These are phyloP conservation scores for Penstemon davidsonii DNA, from an alignment of 257 asterid genomes.

Conservation along the genomic window DNA sequence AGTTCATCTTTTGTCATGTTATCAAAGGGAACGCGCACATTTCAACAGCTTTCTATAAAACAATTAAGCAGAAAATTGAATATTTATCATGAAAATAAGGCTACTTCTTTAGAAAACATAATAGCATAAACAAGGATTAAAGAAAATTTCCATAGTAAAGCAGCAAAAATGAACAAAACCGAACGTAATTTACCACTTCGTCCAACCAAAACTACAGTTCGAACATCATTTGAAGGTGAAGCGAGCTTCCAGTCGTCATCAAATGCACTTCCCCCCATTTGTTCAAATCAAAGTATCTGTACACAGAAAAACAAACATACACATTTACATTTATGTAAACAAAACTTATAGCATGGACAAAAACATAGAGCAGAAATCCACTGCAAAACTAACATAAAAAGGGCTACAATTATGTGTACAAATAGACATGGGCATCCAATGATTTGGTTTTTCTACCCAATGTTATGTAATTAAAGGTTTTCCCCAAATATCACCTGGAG, in stretches of 20 bases:
- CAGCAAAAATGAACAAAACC: not conserved
- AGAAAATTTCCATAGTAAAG: not conserved
- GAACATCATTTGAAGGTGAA: conserved; percentile 42
- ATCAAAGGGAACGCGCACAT: conserved; percentile 68
- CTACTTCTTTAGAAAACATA: too few relatives aligned
- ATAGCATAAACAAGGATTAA: not conserved
- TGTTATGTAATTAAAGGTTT: too few relatives aligned
- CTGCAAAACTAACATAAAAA: not conserved
- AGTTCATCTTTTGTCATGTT: conserved; percentile 51
- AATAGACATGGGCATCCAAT: not conserved
- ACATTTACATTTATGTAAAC: not conserved
- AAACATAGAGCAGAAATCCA: too few relatives aligned
- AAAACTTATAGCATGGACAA: not conserved
- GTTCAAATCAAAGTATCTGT: conserved; percentile 24
- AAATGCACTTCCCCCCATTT: conserved; percentile 72
- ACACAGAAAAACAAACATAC: conserved; percentile 11
- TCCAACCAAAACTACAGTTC: conserved; percentile 82
- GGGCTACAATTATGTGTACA: not conserved
- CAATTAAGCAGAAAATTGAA: not conserved
- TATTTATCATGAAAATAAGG: not conserved
- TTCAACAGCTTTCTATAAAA: conserved; percentile 42
- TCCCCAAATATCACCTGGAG: too few relatives aligned
- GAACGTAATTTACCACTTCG: conserved; percentile 50
- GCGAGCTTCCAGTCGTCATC: conserved; percentile 86
- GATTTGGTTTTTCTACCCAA: too few relatives aligned